Evolutionary conservation across 1,284 basidiomycete species (phyloP).

Genomic region (Ustilago trichophora): DNA sequence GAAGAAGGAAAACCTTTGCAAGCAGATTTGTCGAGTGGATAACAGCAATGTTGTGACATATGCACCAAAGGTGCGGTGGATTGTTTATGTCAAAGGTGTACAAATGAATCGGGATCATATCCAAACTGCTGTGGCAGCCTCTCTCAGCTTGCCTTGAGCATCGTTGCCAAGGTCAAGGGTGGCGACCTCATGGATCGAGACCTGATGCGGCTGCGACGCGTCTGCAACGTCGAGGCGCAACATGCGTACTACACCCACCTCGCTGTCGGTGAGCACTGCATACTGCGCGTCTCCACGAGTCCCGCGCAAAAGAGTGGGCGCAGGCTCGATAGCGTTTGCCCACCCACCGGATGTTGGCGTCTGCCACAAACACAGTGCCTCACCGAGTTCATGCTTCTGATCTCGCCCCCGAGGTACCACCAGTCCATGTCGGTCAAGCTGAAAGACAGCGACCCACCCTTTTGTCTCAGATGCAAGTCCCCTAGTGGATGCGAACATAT

Average conservation of each 20-base stretch:
- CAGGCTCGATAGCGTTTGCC: conserved; percentile 68
- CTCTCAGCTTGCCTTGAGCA: conserved; percentile 19
- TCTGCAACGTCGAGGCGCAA: conserved; percentile 51
- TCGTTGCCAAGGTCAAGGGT: conserved; percentile 43
- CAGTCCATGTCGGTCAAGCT: conserved; percentile 55
- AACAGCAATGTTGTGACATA: too few species aligned
- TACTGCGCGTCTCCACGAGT: conserved; percentile 44
- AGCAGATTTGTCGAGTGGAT: too few species aligned
- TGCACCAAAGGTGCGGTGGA: too few species aligned
- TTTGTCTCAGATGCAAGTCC: conserved; percentile 62
- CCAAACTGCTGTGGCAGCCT: conserved; percentile 50
- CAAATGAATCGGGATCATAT: too few species aligned
- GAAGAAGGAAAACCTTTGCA: too few species aligned
- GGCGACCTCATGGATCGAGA: conserved; percentile 56
- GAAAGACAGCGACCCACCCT: conserved; percentile 66
- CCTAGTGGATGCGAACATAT: conserved; percentile 67
- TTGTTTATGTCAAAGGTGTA: too few species aligned
- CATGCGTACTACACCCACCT: conserved; percentile 65
- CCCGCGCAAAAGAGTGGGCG: conserved; percentile 50
- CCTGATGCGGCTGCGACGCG: neutral
- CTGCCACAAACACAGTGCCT: conserved; percentile 55
- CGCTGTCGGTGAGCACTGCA: conserved; percentile 67
- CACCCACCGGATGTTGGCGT: conserved; percentile 68
- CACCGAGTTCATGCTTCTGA: conserved; percentile 10
- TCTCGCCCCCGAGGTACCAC: conserved; percentile 21